Evolutionary conservation across 768 basidiomycete species (phyloP).

Genomic region (Russula sp.): DNA sequence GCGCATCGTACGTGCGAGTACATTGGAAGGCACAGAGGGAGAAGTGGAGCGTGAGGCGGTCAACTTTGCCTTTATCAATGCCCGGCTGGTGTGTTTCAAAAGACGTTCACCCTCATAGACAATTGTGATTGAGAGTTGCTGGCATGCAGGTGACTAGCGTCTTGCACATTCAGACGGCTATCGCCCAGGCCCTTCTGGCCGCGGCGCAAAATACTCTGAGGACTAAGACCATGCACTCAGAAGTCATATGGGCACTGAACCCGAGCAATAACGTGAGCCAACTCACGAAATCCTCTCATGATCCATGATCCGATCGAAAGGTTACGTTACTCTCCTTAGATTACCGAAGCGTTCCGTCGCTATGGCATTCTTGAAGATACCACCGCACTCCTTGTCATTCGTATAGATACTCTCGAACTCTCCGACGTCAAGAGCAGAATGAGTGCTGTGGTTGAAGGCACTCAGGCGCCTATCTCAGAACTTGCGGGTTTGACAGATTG

Average conservation of each 20-base stretch:
- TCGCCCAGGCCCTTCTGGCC: constrained; percentile 74
- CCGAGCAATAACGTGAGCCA: constrained; percentile 74
- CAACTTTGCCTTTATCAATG: constrained; percentile 90
- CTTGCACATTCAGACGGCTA: constrained; percentile 75
- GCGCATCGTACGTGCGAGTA: constrained; percentile 66
- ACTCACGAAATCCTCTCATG: background rate
- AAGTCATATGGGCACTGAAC: constrained; percentile 81
- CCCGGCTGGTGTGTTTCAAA: constrained; percentile 48
- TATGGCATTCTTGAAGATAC: constrained; percentile 74
- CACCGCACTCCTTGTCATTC: constrained; percentile 62
- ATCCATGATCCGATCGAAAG: background rate
- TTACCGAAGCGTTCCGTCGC: constrained; percentile 78
- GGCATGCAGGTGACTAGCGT: constrained; percentile 65
- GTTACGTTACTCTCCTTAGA: constrained; percentile 38
- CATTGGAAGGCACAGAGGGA: constrained; percentile 49
- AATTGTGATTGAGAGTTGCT: constrained; percentile 8
- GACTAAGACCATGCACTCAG: constrained; percentile 86
- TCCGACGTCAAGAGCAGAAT: constrained; percentile 46
- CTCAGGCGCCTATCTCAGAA: constrained; percentile 39
- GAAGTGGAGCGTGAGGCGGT: constrained; percentile 66
- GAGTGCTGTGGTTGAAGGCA: constrained; percentile 51
- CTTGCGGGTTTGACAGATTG: constrained; percentile 57
- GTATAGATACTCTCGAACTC: constrained; percentile 41
- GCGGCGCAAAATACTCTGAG: constrained; percentile 50
- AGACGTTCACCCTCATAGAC: background rate